A percentile compares a stretch with the other conserved stretches of the same genome.
These are phyloP conservation scores for Turritis glabra DNA, from an alignment of 345 rosid genomes.

Conservation along the genomic window DNA sequence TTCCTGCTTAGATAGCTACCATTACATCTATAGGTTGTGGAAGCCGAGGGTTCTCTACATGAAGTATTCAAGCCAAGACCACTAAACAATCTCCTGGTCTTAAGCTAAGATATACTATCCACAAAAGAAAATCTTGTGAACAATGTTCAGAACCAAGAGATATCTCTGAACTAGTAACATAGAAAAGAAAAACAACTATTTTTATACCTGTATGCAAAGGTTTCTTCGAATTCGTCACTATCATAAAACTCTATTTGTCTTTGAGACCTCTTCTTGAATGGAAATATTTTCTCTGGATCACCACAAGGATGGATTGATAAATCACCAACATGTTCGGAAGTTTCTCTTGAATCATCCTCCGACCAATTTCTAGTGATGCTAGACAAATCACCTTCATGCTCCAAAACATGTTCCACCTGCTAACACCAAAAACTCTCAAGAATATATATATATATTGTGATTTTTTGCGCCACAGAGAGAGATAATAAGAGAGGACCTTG, in stretches of 20 bases:
- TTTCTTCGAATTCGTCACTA: neutral
- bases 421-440: too few relatives aligned
- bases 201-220: neutral
- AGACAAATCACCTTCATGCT: neutral
- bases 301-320: neutral
- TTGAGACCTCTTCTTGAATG: slow-evolving; percentile 4
- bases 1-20: neutral
- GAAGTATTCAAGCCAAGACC: neutral
- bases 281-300: neutral
- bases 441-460: too few relatives aligned
- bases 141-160: neutral
- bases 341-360: neutral
- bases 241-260: neutral
- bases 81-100: neutral
- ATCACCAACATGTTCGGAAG: neutral
- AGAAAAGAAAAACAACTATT: neutral
- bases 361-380: neutral
- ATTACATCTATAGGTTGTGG: neutral
- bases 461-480: too few relatives aligned
- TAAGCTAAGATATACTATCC: neutral
- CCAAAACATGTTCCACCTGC: neutral
- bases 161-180: neutral
- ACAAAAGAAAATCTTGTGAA: neutral
- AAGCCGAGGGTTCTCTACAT: neutral
- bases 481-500: neutral